Base-by-base conservation (phyloP, 2,329 filamentous ascomycete genomes). In the Dactylonectria macrodidyma region DNA sequence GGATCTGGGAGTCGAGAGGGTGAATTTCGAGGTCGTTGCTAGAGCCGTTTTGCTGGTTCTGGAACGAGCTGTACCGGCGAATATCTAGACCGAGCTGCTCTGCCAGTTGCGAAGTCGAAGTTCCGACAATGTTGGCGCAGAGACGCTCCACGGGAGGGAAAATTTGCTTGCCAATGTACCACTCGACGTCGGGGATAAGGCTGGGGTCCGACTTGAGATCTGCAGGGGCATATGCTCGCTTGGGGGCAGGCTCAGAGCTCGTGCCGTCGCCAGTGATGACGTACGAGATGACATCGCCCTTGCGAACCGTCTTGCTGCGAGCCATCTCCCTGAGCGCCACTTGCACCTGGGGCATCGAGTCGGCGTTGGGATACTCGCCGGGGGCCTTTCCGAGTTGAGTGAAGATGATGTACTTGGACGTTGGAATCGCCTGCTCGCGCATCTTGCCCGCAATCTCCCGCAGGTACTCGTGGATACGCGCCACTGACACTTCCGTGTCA, bases 151-250 rank as follows among this genome's bases (percentile, higher is more conserved):
- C 96, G 0, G 96, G 96, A 11, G 96, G 96, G 82, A 99, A 94
- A 66, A 99, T 98, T 81, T 99, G 96, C 85, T 99, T 99, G 84
- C 94, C 92, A 46, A 99, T 90, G 81, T 99, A 99, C 89, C 95
- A 98, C 78, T 99, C 96, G n/a, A 98, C 89, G 77, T 99, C 96
- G 2, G 95, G 94, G 65, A 92, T 88, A 7, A 99, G 87, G 1
- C 86, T 91, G 1, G 92, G 91, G 73, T 93, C 93, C 16, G 89
- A 78, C 77, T 96, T 97, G 66, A 93, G 84, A 79, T 99, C 96
- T 65, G 95, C 92, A 1, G 94, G 92, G 5, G 93, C 91, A 79
- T 94, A 95, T 3, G 96, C 95, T 73, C 97, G 94, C 83, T 97
- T 97, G 24, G 96, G 93, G 2, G 94, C 89, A 12, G 88, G 87